Evolutionary conservation across 805 yeast genomes (phyloP).

Genomic region (Cyberlindnera lachancei): DNA sequence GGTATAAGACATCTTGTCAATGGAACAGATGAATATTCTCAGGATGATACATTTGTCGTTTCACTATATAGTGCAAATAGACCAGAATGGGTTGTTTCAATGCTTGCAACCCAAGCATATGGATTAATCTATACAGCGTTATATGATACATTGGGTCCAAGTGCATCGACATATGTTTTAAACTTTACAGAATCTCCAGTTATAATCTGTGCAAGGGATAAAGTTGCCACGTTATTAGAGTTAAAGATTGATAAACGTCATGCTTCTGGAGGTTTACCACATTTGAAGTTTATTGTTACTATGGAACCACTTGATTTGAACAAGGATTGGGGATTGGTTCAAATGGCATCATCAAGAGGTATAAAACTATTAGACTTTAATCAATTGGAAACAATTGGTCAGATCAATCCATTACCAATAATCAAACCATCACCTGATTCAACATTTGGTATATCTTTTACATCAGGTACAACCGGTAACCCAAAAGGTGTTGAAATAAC

Average conservation of each 20-base stretch:
- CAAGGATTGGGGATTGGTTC: slow-evolving; percentile 19
- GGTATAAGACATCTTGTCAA: slow-evolving; percentile 27
- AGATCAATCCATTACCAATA: slow-evolving; percentile 27
- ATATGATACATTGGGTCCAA: slow-evolving; percentile 41
- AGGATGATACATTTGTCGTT: slow-evolving; percentile 30
- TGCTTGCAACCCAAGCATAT: slow-evolving; percentile 47
- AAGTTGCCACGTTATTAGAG: slow-evolving; percentile 33
- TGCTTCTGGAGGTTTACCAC: slow-evolving; percentile 11
- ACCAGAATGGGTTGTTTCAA: slow-evolving; percentile 52
- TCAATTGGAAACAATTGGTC: slow-evolving; percentile 27
- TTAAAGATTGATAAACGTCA: slow-evolving; percentile 32
- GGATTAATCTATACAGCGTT: slow-evolving; percentile 35
- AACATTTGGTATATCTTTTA: slow-evolving; percentile 48
- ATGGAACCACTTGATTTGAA: slow-evolving; percentile 34
- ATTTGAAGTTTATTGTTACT: slow-evolving; percentile 37
- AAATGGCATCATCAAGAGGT: slow-evolving; percentile 16
- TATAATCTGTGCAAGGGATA: slow-evolving; percentile 38
- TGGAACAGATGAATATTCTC: no score
- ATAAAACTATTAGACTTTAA: slow-evolving; percentile 30
- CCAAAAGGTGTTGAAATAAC: slow-evolving; percentile 54
- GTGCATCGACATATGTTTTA: slow-evolving; percentile 45
- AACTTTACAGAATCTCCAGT: slow-evolving; percentile 44
- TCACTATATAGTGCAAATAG: slow-evolving; percentile 42
- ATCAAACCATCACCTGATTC: slow-evolving; percentile 30
- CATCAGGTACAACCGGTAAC: slow-evolving; percentile 61